Percentiles rank a stretch among this genome's conserved stretches.
phyloP scores from a whole-genome alignment of 148 eudicot species.

The Rhododendron vialii region DNA sequence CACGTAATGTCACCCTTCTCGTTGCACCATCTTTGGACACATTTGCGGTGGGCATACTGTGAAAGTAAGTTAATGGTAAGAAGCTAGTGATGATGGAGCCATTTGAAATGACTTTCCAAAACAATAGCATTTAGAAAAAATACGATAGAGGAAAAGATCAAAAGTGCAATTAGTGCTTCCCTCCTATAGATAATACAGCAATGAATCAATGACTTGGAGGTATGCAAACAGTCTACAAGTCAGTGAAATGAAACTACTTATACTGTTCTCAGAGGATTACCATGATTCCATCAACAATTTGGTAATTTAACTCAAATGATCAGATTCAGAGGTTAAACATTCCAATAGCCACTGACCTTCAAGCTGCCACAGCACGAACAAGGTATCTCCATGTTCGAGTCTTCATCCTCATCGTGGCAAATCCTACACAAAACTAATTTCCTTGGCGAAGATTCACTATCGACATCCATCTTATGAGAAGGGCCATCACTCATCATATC shows the following conservation, averaged over 20 bases:
- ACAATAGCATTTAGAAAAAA: neutral
- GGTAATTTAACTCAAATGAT: neutral
- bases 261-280: neutral
- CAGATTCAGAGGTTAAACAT: neutral
- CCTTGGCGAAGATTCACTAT: conserved; percentile 30
- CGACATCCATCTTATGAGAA: conserved; percentile 41
- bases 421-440: conserved; percentile 66
- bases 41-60: conserved; percentile 82
- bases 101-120: neutral
- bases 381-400: conserved; percentile 74
- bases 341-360: conserved; percentile 43
- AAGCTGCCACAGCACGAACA: conserved; percentile 83
- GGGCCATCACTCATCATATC: conserved; percentile 17
- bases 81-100: neutral
- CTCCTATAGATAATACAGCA: neutral
- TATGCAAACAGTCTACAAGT: neutral
- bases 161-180: neutral
- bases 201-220: neutral
- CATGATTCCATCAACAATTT: conserved; percentile 1
- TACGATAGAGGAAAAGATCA: neutral
- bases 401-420: conserved; percentile 83
- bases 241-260: neutral
- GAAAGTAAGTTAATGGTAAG: neutral
- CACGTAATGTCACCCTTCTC: conserved; percentile 77
- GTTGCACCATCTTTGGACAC: conserved; percentile 86